These are phyloP conservation scores for Fusarium udum DNA, from an alignment of 2,329 filamentous ascomycete genomes.

Conservation along the genomic window DNA sequence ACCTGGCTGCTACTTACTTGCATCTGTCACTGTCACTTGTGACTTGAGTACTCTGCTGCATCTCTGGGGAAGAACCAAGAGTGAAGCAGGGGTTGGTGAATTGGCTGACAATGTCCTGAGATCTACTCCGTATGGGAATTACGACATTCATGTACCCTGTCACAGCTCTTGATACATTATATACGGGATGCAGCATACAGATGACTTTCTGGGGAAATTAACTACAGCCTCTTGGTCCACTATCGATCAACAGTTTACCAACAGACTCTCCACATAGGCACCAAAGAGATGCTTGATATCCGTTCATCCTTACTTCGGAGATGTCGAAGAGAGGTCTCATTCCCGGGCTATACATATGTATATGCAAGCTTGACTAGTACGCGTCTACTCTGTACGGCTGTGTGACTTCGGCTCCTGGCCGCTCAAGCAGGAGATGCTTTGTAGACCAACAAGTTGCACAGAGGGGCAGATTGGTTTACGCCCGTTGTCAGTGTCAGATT, in stretches of 20 bases:
- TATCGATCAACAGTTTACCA: conserved; percentile 14
- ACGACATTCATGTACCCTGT: conserved; percentile 18
- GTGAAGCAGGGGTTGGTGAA: conserved; percentile 30
- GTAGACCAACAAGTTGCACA: conserved; percentile 26
- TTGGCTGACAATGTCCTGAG: conserved; percentile 29
- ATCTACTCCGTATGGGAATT: conserved; percentile 2
- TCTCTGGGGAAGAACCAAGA: conserved; percentile 21
- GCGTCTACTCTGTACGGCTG: not conserved
- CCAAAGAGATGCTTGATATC: conserved; percentile 22
- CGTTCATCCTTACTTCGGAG: conserved; percentile 7
- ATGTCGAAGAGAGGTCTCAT: conserved; percentile 9
- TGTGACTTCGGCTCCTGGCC: conserved; percentile 25
- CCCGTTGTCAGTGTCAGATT: conserved; percentile 23
- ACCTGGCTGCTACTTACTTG: conserved; percentile 31
- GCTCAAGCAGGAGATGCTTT: conserved; percentile 17
- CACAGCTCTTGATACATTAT: conserved; percentile 27
- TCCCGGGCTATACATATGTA: not conserved
- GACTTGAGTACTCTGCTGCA: conserved; percentile 14
- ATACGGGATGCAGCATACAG: not conserved
- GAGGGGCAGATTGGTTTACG: conserved; percentile 25
- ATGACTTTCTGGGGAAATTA: conserved; percentile 17
- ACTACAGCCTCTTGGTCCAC: conserved; percentile 7
- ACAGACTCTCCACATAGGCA: not conserved
- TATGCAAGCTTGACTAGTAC: conserved; percentile 1
- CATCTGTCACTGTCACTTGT: conserved; percentile 32